phyloP scores from a whole-genome alignment of 169 alveolate genomes.

The Prorocentrum cordatum region DNA sequence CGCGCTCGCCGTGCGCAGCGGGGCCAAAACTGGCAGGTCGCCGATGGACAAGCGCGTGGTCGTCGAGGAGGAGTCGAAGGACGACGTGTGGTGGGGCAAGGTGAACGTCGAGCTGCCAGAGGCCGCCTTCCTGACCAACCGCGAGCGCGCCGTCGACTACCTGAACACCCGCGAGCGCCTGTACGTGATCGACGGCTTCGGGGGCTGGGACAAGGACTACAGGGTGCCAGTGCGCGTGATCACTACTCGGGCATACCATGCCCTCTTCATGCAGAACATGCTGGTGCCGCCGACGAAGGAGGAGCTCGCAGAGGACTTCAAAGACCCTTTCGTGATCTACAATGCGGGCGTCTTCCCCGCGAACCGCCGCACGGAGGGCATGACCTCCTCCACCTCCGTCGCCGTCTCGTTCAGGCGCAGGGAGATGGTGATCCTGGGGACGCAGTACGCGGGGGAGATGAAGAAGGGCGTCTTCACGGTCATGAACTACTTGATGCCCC shows the following conservation, averaged over 20 bases:
- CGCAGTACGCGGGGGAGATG: conserved; percentile 97
- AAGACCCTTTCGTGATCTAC: conserved; percentile 81
- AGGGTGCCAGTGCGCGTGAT: conserved; percentile 75
- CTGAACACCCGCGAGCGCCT: conserved; percentile 83
- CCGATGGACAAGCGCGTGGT: conserved; percentile 91
- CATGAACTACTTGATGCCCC: conserved; percentile 47
- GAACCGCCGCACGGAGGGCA: conserved; percentile 80
- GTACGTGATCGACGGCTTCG: conserved; percentile 91
- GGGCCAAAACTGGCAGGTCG: conserved; percentile 83
- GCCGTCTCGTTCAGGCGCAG: conserved; percentile 82
- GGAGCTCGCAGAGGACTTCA: neutral
- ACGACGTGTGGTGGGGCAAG: neutral
- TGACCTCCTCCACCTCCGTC: conserved; percentile 85
- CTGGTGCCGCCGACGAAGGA: conserved; percentile 85
- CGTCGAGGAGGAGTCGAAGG: too few relatives aligned
- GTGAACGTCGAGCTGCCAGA: neutral
- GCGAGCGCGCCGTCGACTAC: conserved; percentile 89
- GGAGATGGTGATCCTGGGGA: conserved; percentile 91
- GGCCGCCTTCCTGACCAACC: conserved; percentile 74
- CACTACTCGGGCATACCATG: conserved; percentile 89
- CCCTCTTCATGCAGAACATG: conserved; percentile 91
- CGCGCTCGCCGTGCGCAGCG: conserved; percentile 80
- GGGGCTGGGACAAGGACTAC: conserved; percentile 94
- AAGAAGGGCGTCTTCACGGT: conserved; percentile 78
- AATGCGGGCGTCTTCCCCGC: conserved; percentile 91